phyloP scores from a whole-genome alignment of 441 rosid genomes.

The Pelargonium cotyledonis region DNA sequence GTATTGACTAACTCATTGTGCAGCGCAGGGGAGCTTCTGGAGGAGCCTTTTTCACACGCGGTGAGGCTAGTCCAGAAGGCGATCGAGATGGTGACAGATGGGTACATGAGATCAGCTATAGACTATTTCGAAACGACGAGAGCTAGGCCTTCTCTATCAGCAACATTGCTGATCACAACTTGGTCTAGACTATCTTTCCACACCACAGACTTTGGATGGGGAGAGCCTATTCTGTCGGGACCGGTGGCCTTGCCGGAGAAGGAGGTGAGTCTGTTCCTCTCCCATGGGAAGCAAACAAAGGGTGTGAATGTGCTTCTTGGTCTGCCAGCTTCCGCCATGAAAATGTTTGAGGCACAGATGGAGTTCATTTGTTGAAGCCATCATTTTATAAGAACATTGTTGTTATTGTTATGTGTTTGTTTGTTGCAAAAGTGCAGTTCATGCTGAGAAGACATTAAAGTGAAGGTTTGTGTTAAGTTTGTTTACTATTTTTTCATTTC shows the following conservation, averaged over 20 bases:
- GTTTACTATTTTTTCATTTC: not conserved
- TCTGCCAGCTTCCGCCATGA: slow-evolving; percentile 74
- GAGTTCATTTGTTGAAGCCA: too few species aligned
- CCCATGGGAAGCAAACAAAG: slow-evolving; percentile 50
- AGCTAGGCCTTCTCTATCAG: slow-evolving; percentile 64
- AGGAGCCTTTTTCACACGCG: slow-evolving; percentile 41
- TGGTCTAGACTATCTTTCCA: slow-evolving; percentile 69
- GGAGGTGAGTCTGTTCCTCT: slow-evolving; percentile 66
- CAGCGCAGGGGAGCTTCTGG: slow-evolving; percentile 53
- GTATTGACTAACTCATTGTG: slow-evolving; percentile 53
- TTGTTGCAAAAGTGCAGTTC: not conserved
- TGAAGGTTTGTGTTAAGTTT: not conserved
- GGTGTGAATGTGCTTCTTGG: slow-evolving; percentile 66
- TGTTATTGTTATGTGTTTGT: not conserved
- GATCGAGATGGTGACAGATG: slow-evolving; percentile 48
- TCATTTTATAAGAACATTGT: too few species aligned
- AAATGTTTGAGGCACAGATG: slow-evolving; percentile 32
- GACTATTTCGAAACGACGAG: slow-evolving; percentile 75
- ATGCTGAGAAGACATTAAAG: too few species aligned
- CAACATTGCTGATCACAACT: slow-evolving; percentile 63
- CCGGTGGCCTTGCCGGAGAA: slow-evolving; percentile 82
- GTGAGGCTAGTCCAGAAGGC: slow-evolving; percentile 57
- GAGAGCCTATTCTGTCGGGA: slow-evolving; percentile 60
- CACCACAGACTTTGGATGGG: slow-evolving; percentile 81
- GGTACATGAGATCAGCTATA: slow-evolving; percentile 73